phyloP scores from a whole-genome alignment of 1,284 basidiomycete species.

The Meira nashicola region DNA sequence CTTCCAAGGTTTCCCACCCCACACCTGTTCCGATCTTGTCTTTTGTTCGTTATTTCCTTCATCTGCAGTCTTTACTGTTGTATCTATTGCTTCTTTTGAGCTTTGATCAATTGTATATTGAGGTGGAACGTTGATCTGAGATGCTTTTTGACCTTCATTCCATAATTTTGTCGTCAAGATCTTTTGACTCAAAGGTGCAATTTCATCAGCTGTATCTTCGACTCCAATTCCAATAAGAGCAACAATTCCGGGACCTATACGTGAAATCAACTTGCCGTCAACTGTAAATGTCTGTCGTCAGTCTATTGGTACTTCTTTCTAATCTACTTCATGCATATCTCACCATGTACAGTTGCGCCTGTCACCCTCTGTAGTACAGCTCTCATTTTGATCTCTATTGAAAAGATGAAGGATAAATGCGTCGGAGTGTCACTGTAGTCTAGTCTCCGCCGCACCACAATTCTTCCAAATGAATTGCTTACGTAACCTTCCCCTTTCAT shows the following conservation, averaged over 20 bases:
- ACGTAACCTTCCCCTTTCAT: too few relatives aligned
- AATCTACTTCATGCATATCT: conserved; percentile 1
- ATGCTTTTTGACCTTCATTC: conserved; percentile 35
- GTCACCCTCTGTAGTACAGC: conserved; percentile 50
- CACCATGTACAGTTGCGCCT: conserved; percentile 45
- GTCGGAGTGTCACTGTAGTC: too few relatives aligned
- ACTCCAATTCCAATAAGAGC: conserved; percentile 43
- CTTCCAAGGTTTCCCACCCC: conserved; percentile 45
- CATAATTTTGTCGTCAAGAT: conserved; percentile 43
- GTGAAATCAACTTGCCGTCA: conserved; percentile 39
- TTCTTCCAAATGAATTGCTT: too few relatives aligned
- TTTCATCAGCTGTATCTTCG: conserved; percentile 39
- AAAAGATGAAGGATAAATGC: too few relatives aligned
- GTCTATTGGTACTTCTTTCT: not conserved
- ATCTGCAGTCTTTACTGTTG: not conserved
- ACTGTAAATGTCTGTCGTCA: conserved; percentile 19
- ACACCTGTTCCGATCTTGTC: conserved; percentile 28
- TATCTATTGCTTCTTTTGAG: not conserved
- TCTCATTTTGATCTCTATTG: conserved; percentile 21
- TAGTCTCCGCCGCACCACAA: too few relatives aligned
- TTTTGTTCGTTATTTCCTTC: conserved; percentile 7
- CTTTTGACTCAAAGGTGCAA: conserved; percentile 30
- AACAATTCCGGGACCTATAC: conserved; percentile 46
- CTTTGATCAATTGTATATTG: conserved; percentile 18
- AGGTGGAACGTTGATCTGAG: conserved; percentile 20